These are phyloP conservation scores for Wakefieldia striispora DNA, from an alignment of 768 basidiomycete species.

Conservation along the genomic window DNA sequence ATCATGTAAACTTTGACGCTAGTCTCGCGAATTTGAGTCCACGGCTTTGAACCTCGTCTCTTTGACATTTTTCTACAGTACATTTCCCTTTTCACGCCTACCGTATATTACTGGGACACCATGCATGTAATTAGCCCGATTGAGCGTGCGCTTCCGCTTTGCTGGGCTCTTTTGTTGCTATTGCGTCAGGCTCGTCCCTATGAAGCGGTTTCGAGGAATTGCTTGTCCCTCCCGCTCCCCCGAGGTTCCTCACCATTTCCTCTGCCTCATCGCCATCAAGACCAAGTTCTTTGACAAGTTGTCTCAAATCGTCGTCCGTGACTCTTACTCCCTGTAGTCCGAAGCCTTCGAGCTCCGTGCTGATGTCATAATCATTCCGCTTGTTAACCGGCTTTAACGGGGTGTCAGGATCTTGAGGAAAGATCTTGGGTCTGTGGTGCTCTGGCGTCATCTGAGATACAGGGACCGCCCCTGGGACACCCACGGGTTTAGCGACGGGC, in stretches of 20 bases:
- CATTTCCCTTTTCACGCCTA: not conserved
- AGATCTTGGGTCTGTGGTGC: slow-evolving; percentile 57
- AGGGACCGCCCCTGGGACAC: slow-evolving; percentile 75
- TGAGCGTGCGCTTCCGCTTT: not conserved
- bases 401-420: slow-evolving; percentile 42
- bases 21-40: not conserved
- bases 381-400: slow-evolving; percentile 59
- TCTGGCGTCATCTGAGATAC: slow-evolving; percentile 83
- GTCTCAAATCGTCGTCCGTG: slow-evolving; percentile 69
- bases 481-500: slow-evolving; percentile 59
- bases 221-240: slow-evolving; percentile 25
- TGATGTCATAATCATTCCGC: slow-evolving; percentile 57
- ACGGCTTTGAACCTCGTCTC: not conserved
- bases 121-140: slow-evolving; percentile 2
- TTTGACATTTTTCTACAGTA: not conserved
- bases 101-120: slow-evolving; percentile 1
- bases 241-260: slow-evolving; percentile 67
- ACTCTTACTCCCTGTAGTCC: slow-evolving; percentile 77
- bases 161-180: slow-evolving; percentile 3
- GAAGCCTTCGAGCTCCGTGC: slow-evolving; percentile 65
- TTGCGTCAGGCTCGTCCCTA: slow-evolving; percentile 7
- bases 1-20: slow-evolving; percentile 30
- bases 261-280: slow-evolving; percentile 75
- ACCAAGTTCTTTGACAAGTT: slow-evolving; percentile 72
- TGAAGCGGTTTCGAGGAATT: slow-evolving; percentile 9